Conservation (phyloP, 345 rosid genomes). For the Syzygium aromaticum region DNA sequence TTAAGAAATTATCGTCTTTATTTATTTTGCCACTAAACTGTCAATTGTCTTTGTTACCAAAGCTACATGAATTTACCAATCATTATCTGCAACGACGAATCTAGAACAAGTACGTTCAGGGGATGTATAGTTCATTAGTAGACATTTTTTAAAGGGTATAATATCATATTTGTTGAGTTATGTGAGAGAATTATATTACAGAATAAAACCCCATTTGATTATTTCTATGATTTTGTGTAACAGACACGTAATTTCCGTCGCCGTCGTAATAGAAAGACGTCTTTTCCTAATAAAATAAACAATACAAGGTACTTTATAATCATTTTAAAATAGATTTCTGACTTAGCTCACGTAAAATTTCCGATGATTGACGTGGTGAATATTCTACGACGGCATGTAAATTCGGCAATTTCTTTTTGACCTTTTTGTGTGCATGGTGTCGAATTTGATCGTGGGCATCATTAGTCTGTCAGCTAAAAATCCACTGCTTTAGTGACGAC, state of each 20-base stretch:
- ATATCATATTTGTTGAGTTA: neutral
- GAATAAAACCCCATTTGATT: neutral
- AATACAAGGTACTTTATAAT: neutral
- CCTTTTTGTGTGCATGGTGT: neutral
- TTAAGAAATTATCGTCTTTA: neutral
- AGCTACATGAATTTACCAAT: neutral
- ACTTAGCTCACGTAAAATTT: neutral
- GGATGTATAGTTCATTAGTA: neutral
- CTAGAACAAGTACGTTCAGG: neutral
- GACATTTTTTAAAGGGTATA: neutral
- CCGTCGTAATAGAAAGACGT: neutral
- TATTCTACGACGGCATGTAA: neutral
- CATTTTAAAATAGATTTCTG: neutral
- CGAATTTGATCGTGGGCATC: neutral
- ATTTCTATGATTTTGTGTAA: neutral
- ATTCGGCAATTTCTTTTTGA: neutral
- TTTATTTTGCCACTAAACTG: rapidly evolving
- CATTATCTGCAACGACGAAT: neutral
- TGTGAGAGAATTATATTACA: neutral
- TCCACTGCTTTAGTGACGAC: neutral
- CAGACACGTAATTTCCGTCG: neutral
- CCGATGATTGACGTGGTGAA: neutral
- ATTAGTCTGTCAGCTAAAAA: neutral
- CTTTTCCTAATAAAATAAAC: neutral
- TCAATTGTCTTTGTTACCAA: rapidly evolving